Conservation (phyloP, 345 rosid genomes). For the Diplotaxis tenuifolia region DNA sequence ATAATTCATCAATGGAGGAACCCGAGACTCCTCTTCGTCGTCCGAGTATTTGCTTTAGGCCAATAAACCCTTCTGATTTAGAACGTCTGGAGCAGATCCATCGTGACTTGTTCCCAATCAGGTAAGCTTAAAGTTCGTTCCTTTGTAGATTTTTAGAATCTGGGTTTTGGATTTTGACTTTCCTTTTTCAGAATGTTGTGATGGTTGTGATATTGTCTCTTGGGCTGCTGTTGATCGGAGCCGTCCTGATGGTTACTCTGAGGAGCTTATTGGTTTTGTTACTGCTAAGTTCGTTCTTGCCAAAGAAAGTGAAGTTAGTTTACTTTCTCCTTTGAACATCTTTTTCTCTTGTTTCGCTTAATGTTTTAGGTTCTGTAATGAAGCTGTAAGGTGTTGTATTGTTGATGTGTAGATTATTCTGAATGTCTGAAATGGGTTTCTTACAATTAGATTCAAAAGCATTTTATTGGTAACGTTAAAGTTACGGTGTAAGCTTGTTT, state of each 20-base stretch:
- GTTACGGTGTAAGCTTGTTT: slow-evolving; percentile 4
- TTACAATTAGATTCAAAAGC: neutral
- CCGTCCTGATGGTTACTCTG: slow-evolving; percentile 60
- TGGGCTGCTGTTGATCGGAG: slow-evolving; percentile 94
- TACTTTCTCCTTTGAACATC: neutral
- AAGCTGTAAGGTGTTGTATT: neutral
- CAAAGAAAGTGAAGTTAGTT: slow-evolving; percentile 79
- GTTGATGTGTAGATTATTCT: neutral
- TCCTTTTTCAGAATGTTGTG: slow-evolving; percentile 78
- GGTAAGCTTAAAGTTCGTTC: slow-evolving; percentile 37
- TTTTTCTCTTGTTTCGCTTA: neutral
- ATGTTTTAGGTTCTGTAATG: neutral
- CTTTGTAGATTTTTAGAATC: neutral
- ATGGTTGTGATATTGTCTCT: slow-evolving; percentile 68
- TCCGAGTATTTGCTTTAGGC: slow-evolving; percentile 69
- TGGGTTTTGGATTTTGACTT: slow-evolving; percentile 21
- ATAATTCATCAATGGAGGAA: slow-evolving; percentile 49
- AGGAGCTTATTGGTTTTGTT: slow-evolving; percentile 90
- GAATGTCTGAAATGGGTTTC: neutral
- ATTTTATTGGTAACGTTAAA: neutral
- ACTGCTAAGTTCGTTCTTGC: slow-evolving; percentile 74
- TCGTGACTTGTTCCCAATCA: slow-evolving; percentile 74
- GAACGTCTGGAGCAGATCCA: slow-evolving; percentile 71
- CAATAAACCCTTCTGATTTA: slow-evolving; percentile 72
- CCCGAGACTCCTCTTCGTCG: slow-evolving; percentile 40